Conservation (phyloP, 2,329 filamentous ascomycete species). For the Aplosporella prunicola region DNA sequence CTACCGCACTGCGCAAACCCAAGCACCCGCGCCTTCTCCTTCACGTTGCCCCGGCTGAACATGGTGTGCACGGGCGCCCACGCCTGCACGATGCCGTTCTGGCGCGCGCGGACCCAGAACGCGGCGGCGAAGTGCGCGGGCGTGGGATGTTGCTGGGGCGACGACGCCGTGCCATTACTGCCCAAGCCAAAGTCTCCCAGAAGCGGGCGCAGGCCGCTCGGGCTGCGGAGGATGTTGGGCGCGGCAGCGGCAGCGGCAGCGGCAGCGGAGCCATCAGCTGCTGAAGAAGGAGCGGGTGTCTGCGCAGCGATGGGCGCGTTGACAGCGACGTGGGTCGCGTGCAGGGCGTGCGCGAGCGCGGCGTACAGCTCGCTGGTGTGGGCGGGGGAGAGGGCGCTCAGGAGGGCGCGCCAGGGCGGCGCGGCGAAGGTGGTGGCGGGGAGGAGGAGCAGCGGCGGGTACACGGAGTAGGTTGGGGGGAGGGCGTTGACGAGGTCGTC, state of each 20-base stretch:
- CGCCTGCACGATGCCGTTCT: conserved; percentile 66
- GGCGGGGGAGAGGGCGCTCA: conserved; percentile 18
- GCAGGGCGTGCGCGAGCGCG: conserved; percentile 29
- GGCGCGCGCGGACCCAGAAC: conserved; percentile 70
- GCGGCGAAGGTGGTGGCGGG: conserved; percentile 37
- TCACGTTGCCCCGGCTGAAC: conserved; percentile 87
- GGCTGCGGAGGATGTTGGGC: conserved; percentile 57
- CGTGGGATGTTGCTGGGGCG: conserved; percentile 18
- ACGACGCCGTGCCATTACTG: conserved; percentile 27
- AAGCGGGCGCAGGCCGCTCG: conserved; percentile 58
- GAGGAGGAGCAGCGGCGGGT: conserved; percentile 49
- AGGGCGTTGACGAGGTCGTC: conserved; percentile 19
- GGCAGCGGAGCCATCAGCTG: conserved; percentile 7
- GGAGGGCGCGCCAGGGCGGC: conserved; percentile 24
- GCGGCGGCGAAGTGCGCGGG: conserved; percentile 52
- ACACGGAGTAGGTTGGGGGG: conserved; percentile 43
- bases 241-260: conserved; percentile 21
- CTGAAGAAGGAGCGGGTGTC: conserved; percentile 22
- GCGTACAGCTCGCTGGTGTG: conserved; percentile 13
- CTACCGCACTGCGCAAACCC: too few species aligned
- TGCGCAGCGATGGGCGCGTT: conserved; percentile 44
- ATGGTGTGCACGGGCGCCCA: conserved; percentile 90
- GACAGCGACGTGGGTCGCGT: conserved; percentile 47
- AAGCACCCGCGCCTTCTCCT: conserved; percentile 68
- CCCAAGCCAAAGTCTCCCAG: conserved; percentile 71